A percentile compares a stretch with the other conserved stretches of the same genome.
These are phyloP conservation scores for Neurospora sp. DNA, from an alignment of 2,329 filamentous ascomycete species.

Conservation along the genomic window DNA sequence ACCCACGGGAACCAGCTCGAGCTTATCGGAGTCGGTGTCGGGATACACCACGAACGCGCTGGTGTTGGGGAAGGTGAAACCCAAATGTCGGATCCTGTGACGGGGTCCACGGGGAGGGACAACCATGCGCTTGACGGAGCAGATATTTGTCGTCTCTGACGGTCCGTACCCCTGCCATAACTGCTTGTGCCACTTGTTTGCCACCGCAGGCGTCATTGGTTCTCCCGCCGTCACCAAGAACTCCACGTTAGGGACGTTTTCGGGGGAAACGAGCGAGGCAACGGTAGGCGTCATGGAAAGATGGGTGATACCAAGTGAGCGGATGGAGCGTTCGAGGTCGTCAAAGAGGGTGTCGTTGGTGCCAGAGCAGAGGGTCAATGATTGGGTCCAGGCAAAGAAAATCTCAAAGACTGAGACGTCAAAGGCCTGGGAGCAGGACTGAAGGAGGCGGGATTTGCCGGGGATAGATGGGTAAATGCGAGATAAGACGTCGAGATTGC, in stretches of 20 bases:
- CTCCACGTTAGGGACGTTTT: constrained; percentile 58
- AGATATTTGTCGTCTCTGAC: constrained; percentile 82
- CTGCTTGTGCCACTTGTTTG: constrained; percentile 56
- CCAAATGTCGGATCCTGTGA: constrained; percentile 67
- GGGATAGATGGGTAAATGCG: constrained; percentile 51
- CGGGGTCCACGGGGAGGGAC: constrained; percentile 19
- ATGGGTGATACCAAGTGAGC: constrained; percentile 59
- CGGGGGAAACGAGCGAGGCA: constrained; percentile 61
- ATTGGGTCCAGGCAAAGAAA: constrained; percentile 71
- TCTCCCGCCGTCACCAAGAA: constrained; percentile 79
- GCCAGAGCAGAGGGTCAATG: constrained; percentile 69
- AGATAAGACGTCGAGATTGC: constrained; percentile 61
- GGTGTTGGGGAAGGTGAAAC: constrained; percentile 63
- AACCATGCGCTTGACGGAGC: constrained; percentile 59
- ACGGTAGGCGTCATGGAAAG: constrained; percentile 81
- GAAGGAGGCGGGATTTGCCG: constrained; percentile 52
- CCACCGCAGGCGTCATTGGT: constrained; percentile 63
- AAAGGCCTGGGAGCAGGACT: constrained; percentile 77
- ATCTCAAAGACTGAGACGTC: constrained; percentile 88
- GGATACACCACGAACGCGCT: constrained; percentile 54
- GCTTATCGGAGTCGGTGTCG: constrained; percentile 11
- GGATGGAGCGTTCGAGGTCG: constrained; percentile 61
- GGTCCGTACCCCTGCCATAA: constrained; percentile 79
- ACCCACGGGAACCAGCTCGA: constrained; percentile 54
- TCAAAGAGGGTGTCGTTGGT: constrained; percentile 64